phyloP scores from a whole-genome alignment of 2,329 filamentous ascomycete genomes.

The Colletotrichum euphorbiae region DNA sequence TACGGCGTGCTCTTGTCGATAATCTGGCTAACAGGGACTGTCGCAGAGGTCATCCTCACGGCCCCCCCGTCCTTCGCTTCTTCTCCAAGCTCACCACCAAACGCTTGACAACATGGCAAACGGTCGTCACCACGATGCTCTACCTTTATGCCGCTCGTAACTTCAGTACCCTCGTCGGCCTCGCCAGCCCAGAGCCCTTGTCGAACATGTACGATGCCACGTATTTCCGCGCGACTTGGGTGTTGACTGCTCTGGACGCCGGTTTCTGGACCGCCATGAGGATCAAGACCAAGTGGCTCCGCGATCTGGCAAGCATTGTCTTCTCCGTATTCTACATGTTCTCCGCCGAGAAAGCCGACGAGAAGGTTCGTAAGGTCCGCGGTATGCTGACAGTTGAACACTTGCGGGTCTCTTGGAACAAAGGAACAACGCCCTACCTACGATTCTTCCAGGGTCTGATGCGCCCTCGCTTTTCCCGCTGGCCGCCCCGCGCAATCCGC shows the following conservation, averaged over 20 bases:
- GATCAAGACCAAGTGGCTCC: slow-evolving; percentile 80
- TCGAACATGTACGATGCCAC: slow-evolving; percentile 92
- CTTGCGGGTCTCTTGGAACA: slow-evolving; percentile 94
- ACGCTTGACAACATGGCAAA: slow-evolving; percentile 88
- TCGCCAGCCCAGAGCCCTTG: slow-evolving; percentile 93
- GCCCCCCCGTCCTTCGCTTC: slow-evolving; percentile 79
- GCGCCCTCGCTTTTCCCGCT: slow-evolving; percentile 82
- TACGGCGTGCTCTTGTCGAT: not conserved
- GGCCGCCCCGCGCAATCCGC: slow-evolving; percentile 83
- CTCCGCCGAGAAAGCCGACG: slow-evolving; percentile 92
- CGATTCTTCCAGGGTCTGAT: slow-evolving; percentile 77
- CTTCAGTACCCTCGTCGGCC: slow-evolving; percentile 89
- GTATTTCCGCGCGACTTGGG: slow-evolving; percentile 97
- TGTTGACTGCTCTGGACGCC: slow-evolving; percentile 92
- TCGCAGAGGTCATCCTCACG: slow-evolving; percentile 83
- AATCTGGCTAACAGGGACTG: not conserved
- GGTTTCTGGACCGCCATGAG: slow-evolving; percentile 99
- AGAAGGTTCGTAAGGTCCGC: slow-evolving; percentile 93
- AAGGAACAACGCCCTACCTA: slow-evolving; percentile 89
- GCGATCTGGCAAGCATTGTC: slow-evolving; percentile 83
- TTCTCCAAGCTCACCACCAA: slow-evolving; percentile 78
- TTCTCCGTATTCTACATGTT: slow-evolving; percentile 94
- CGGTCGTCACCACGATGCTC: slow-evolving; percentile 85
- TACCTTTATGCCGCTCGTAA: slow-evolving; percentile 93
- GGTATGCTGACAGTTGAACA: slow-evolving; percentile 91